Evolutionary conservation across 768 basidiomycete species (phyloP).

Genomic region (Coprinopsis cinerea): DNA sequence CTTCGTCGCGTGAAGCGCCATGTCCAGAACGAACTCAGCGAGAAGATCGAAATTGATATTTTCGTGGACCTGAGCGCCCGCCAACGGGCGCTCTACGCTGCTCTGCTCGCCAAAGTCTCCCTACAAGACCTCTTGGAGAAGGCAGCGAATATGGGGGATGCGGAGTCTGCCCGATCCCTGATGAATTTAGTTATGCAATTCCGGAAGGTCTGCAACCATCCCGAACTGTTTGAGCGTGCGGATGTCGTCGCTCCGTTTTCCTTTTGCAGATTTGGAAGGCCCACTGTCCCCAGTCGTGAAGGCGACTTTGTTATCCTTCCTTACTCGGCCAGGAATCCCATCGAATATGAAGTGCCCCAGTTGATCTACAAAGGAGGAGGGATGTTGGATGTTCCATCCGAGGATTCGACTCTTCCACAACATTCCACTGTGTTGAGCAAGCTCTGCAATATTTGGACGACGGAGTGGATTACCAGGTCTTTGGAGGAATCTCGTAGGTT

Average conservation of each 20-base stretch:
- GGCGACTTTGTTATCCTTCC: constrained; percentile 78
- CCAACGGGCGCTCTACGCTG: constrained; percentile 86
- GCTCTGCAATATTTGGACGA: constrained; percentile 87
- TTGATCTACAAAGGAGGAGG: constrained; percentile 77
- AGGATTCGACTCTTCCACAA: constrained; percentile 39
- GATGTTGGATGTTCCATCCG: constrained; percentile 56
- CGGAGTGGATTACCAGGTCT: constrained; percentile 73
- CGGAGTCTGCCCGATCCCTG: constrained; percentile 84
- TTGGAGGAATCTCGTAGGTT: constrained; percentile 56
- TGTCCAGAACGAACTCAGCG: constrained; percentile 99
- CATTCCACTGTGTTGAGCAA: constrained; percentile 54
- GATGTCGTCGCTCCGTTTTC: constrained; percentile 93
- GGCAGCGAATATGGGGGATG: constrained; percentile 86
- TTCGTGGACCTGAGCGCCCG: constrained; percentile 92
- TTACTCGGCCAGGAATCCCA: constrained; percentile 86
- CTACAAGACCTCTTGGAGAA: constrained; percentile 91
- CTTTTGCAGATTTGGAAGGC: constrained; percentile 75
- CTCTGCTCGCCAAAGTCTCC: constrained; percentile 87
- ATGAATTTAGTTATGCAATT: constrained; percentile 99
- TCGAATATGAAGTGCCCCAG: constrained; percentile 70
- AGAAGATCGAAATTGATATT: constrained; percentile 98
- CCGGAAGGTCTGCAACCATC: constrained; percentile 98
- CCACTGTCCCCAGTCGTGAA: constrained; percentile 64
- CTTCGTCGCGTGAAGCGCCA: constrained; percentile 92
- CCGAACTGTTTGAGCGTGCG: constrained; percentile 94